Percentiles rank a stretch among this genome's conserved stretches.
Evolutionary conservation across 306 rosid genomes (phyloP).

Genomic region (Cucurbita pepo): DNA sequence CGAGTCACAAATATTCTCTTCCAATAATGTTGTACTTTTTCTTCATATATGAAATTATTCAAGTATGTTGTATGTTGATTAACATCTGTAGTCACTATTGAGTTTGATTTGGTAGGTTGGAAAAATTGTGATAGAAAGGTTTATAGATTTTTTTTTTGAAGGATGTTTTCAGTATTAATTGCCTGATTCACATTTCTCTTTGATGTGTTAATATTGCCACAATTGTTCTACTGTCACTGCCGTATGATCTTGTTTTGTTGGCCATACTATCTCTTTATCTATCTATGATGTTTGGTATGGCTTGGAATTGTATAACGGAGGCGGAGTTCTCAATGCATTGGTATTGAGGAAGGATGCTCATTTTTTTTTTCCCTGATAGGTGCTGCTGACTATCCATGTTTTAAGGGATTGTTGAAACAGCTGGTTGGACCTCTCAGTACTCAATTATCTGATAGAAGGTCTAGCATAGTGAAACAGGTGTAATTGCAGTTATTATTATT

Average conservation of each 20-base stretch:
- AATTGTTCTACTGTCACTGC: background rate
- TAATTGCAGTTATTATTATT: conserved; percentile 1
- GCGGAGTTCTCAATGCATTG: background rate
- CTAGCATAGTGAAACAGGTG: conserved; percentile 98
- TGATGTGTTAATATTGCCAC: background rate
- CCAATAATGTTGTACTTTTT: background rate
- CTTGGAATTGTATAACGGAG: background rate
- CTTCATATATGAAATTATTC: background rate
- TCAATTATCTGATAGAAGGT: conserved; percentile 94
- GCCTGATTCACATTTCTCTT: background rate
- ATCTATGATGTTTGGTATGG: background rate
- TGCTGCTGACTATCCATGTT: conserved; percentile 79
- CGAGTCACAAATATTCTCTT: background rate
- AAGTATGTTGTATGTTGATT: background rate
- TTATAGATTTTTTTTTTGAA: background rate
- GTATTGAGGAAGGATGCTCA: background rate
- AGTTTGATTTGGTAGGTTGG: background rate
- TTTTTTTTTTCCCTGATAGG: conserved; percentile 31
- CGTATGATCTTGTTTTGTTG: background rate
- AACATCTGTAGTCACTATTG: background rate
- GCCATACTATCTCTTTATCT: background rate
- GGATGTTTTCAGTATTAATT: background rate
- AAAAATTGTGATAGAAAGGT: background rate
- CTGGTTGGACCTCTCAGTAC: conserved; percentile 79
- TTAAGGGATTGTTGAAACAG: conserved; percentile 81